phyloP scores from a whole-genome alignment of 305 asterid species.

The Fraxinus angustifolia region DNA sequence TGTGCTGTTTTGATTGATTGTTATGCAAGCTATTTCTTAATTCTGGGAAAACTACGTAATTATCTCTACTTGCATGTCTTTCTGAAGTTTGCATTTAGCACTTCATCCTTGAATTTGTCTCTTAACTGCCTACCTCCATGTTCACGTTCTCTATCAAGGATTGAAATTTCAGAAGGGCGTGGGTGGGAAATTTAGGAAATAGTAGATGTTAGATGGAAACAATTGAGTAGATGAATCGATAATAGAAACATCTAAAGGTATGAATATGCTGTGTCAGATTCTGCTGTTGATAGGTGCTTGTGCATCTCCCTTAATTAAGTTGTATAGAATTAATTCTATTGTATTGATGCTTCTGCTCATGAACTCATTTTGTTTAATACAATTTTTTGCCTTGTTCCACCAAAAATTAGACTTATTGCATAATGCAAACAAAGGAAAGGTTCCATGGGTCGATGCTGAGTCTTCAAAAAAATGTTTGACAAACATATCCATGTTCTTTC shows the following conservation, averaged over 20 bases:
- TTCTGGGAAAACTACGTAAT: background rate
- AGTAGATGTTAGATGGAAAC: background rate
- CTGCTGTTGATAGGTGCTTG: background rate
- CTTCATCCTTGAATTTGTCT: background rate
- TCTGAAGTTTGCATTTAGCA: background rate
- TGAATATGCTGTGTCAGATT: background rate
- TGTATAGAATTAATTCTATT: background rate
- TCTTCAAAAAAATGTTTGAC: background rate
- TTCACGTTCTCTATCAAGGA: background rate
- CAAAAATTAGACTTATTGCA: background rate
- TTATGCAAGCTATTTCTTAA: background rate
- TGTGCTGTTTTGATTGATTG: background rate
- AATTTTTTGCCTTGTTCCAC: background rate
- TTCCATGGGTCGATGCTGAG: background rate
- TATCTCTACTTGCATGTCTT: background rate
- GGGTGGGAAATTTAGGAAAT: background rate
- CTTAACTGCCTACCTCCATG: background rate
- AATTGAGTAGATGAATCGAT: background rate
- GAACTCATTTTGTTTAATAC: constrained; percentile 1
- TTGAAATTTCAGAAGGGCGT: background rate
- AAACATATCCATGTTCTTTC: constrained; percentile 14
- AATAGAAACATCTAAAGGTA: background rate
- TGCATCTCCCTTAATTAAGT: background rate
- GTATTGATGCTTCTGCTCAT: background rate
- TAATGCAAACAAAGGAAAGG: background rate